Evolutionary conservation across 2,329 filamentous ascomycete genomes (phyloP).

Genomic region (Madurella fahalii): DNA sequence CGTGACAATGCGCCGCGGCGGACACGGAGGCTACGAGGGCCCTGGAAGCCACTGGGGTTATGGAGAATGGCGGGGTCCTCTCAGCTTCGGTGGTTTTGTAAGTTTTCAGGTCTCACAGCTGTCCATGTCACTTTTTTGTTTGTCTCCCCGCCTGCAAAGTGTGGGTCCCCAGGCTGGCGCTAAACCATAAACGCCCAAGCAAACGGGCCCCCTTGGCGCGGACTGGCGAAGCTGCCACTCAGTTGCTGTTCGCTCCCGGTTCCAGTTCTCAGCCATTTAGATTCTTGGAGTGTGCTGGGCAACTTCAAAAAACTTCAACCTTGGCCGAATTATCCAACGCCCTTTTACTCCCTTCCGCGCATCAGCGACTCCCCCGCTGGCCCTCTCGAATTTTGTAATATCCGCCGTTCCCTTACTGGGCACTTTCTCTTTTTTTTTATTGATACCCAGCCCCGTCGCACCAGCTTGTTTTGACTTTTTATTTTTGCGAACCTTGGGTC

Average conservation of each 20-base stretch:
- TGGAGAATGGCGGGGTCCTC: too few species aligned
- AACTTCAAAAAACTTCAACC: conserved; percentile 17
- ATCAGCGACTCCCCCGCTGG: neutral
- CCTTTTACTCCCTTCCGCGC: neutral
- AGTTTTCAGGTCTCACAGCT: too few species aligned
- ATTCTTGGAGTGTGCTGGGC: conserved; percentile 13
- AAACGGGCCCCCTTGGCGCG: conserved; percentile 2
- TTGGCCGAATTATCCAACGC: conserved; percentile 7
- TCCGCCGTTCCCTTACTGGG: neutral
- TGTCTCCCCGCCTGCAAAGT: too few species aligned
- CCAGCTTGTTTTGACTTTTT: conserved; percentile 3
- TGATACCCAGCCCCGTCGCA: conserved; percentile 18
- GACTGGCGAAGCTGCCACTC: conserved; percentile 2
- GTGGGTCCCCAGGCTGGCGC: neutral
- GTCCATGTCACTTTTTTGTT: too few species aligned
- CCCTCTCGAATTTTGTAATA: neutral
- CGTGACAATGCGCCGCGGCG: too few species aligned
- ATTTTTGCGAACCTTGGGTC: conserved; percentile 4
- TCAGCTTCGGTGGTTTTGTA: too few species aligned
- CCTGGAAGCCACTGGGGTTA: too few species aligned
- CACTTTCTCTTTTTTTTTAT: conserved; percentile 10
- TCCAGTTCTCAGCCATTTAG: conserved; percentile 16
- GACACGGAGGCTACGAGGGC: too few species aligned
- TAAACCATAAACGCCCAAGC: conserved; percentile 4
- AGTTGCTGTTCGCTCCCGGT: neutral